Conservation (phyloP, 495 filamentous ascomycete species). For the Darksidea phi region DNA sequence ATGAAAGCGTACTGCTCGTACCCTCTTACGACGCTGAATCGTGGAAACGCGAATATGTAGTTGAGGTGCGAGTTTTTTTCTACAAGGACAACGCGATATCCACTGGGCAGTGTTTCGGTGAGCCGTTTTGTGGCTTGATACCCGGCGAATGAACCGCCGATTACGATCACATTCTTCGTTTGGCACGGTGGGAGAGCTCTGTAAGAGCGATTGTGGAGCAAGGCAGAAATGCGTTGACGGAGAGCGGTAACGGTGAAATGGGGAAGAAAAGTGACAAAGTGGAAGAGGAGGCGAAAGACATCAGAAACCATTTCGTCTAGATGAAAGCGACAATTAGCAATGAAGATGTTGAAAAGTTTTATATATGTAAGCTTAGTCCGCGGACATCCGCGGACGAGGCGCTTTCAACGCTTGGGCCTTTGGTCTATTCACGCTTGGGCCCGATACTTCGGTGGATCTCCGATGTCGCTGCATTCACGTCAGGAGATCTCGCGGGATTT, state of each 20-base stretch:
- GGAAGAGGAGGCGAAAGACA: background rate
- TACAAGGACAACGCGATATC: slow-evolving; percentile 54
- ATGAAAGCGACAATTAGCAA: too few species aligned
- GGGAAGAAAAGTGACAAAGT: slow-evolving; percentile 11
- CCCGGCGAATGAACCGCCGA: slow-evolving; percentile 59
- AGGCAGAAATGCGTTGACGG: slow-evolving; percentile 8
- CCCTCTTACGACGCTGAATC: slow-evolving; percentile 49
- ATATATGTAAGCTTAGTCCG: background rate
- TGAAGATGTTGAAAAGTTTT: background rate
- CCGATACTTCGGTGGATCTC: too few species aligned
- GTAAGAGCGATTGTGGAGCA: slow-evolving; percentile 19
- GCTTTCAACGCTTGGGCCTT: too few species aligned
- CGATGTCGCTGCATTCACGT: too few species aligned
- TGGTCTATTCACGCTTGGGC: too few species aligned
- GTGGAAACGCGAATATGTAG: slow-evolving; percentile 55
- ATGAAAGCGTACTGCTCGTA: slow-evolving; percentile 60
- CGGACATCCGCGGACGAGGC: too few species aligned
- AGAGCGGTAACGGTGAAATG: slow-evolving; percentile 9
- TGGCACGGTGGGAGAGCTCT: background rate
- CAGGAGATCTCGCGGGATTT: too few species aligned
- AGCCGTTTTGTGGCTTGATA: slow-evolving; percentile 50
- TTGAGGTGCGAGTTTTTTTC: slow-evolving; percentile 62
- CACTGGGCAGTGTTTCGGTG: slow-evolving; percentile 48
- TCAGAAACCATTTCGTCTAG: background rate
- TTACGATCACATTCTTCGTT: slow-evolving; percentile 51